These are phyloP conservation scores for Didymella keratinophila DNA, from an alignment of 2,329 filamentous ascomycete species.

Conservation along the genomic window DNA sequence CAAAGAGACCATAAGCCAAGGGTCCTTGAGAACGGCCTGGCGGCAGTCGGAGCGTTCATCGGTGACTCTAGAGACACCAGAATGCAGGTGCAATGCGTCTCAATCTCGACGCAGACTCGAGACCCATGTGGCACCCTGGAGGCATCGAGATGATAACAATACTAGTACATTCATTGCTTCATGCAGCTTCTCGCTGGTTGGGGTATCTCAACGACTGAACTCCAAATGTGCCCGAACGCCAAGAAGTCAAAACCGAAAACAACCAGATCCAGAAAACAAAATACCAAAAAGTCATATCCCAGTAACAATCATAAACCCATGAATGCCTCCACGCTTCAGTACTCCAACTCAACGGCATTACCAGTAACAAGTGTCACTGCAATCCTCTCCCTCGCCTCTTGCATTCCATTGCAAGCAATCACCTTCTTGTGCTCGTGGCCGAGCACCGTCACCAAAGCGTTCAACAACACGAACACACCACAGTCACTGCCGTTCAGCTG, in stretches of 20 bases:
- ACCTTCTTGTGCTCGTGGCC: conserved; percentile 49
- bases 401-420: conserved; percentile 64
- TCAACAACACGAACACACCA: conserved; percentile 79
- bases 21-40: no score
- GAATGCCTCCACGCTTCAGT: conserved; percentile 20
- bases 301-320: background rate
- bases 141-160: background rate
- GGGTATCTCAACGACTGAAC: conserved; percentile 18
- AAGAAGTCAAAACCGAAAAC: background rate
- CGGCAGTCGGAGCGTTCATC: background rate
- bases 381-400: conserved; percentile 66
- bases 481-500: conserved; percentile 78
- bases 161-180: conserved; percentile 4
- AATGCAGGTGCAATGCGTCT: background rate
- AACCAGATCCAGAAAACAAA: conserved; percentile 7
- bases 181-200: conserved; percentile 3
- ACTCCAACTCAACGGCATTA: conserved; percentile 34
- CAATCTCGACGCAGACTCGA: background rate
- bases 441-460: conserved; percentile 67
- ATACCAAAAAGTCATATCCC: no score
- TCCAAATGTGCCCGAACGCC: conserved; percentile 9
- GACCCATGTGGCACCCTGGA: background rate
- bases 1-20: no score
- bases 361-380: conserved; percentile 71
- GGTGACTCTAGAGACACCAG: background rate